Evolutionary conservation across 805 yeast genomes (phyloP).

Genomic region (Kazachstania bromeliacearum): DNA sequence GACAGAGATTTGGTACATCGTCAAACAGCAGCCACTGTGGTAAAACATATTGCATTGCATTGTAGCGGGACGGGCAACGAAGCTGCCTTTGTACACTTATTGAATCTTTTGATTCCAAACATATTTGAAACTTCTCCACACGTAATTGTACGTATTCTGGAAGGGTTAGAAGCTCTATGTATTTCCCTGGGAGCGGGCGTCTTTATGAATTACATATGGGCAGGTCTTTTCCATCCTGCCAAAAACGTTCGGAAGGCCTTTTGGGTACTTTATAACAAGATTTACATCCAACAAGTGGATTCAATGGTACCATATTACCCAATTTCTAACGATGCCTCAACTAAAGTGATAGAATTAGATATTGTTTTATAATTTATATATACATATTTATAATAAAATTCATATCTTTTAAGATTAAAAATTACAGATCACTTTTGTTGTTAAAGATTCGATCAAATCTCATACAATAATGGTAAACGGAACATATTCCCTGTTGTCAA

Average conservation of each 20-base stretch:
- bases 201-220: slow-evolving; percentile 67
- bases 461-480: no score
- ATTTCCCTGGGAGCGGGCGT: slow-evolving; percentile 68
- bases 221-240: slow-evolving; percentile 92
- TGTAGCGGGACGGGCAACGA: slow-evolving; percentile 68
- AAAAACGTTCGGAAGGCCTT: slow-evolving; percentile 72
- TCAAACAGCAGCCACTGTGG: slow-evolving; percentile 88
- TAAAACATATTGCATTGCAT: slow-evolving; percentile 71
- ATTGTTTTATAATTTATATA: slow-evolving; percentile 16
- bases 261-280: slow-evolving; percentile 74
- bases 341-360: slow-evolving; percentile 43
- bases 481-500: slow-evolving; percentile 54
- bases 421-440: no score
- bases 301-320: slow-evolving; percentile 82
- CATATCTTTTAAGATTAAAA: no score
- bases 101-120: slow-evolving; percentile 81
- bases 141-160: slow-evolving; percentile 73
- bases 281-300: slow-evolving; percentile 67
- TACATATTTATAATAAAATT: no score
- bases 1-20: slow-evolving; percentile 89
- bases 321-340: slow-evolving; percentile 29
- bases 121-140: slow-evolving; percentile 93
- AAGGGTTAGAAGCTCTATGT: slow-evolving; percentile 66
- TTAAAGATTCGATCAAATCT: no score
- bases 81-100: slow-evolving; percentile 72